These are phyloP conservation scores for Penicillium canariense DNA, from an alignment of 495 filamentous ascomycete genomes.

Conservation along the genomic window DNA sequence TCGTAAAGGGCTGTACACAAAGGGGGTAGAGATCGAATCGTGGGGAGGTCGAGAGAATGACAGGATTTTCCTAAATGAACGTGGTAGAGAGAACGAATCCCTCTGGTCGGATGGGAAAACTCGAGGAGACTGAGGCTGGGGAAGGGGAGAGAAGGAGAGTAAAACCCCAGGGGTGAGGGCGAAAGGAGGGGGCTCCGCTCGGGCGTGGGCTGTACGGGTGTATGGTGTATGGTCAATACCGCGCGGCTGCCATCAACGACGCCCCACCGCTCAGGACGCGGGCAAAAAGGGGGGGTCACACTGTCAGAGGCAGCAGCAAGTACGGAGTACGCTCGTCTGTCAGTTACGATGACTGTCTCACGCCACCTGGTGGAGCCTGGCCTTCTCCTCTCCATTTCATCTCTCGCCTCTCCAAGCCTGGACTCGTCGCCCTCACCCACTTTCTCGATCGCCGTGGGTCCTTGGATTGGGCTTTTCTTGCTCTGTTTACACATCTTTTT, in stretches of 20 bases:
- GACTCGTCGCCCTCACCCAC: conserved; percentile 2
- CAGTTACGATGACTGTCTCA: neutral
- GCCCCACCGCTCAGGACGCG: neutral
- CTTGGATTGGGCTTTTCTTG: neutral
- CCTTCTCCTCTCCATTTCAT: neutral
- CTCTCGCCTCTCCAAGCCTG: conserved; percentile 1
- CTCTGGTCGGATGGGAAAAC: conserved; percentile 48
- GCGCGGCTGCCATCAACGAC: neutral
- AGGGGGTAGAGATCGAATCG: conserved; percentile 14
- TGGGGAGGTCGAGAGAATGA: conserved; percentile 28
- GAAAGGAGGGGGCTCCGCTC: conserved; percentile 7
- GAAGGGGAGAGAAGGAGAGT: conserved; percentile 22
- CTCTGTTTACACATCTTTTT: conserved; percentile 5
- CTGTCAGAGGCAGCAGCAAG: too few species aligned
- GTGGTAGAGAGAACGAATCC: conserved; percentile 45
- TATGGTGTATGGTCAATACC: conserved; percentile 1
- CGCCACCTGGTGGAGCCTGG: too few species aligned
- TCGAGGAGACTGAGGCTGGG: conserved; percentile 19
- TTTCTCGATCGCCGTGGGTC: conserved; percentile 6
- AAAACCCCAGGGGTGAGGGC: conserved; percentile 13
- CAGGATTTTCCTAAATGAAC: conserved; percentile 39
- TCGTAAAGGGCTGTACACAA: conserved; percentile 33
- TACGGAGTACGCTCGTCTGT: neutral
- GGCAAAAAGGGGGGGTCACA: neutral
- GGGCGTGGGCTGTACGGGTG: neutral